These are phyloP conservation scores for Dipodascopsis uninucleata DNA, from an alignment of 805 yeast genomes.

Conservation along the genomic window DNA sequence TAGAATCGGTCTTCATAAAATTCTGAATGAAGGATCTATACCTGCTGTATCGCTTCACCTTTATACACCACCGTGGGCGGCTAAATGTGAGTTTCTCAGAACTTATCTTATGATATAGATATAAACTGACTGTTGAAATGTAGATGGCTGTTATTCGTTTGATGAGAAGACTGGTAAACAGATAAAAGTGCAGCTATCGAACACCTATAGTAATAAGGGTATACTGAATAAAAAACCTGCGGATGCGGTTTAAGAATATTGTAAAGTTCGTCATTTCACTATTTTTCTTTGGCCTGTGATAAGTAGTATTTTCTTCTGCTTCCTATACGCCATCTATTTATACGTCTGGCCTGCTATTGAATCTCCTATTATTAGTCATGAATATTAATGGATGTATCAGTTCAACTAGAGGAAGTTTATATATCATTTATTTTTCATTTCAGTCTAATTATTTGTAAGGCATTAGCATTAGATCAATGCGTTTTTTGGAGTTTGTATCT, in stretches of 20 bases:
- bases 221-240: constrained; percentile 21
- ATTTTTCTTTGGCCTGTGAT: too few relatives aligned
- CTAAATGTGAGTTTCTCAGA: constrained; percentile 50
- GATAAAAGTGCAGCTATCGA: constrained; percentile 42
- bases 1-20: constrained; percentile 61
- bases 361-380: too few relatives aligned
- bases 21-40: constrained; percentile 47
- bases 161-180: constrained; percentile 47
- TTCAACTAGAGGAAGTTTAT: too few relatives aligned
- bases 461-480: too few relatives aligned
- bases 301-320: too few relatives aligned
- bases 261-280: too few relatives aligned
- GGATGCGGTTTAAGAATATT: constrained; percentile 11
- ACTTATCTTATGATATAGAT: constrained; percentile 36
- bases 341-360: too few relatives aligned
- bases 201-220: constrained; percentile 62
- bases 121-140: background rate
- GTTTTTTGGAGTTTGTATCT: too few relatives aligned
- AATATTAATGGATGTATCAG: too few relatives aligned
- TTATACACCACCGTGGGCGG: constrained; percentile 74
- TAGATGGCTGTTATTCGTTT: constrained; percentile 39
- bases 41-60: constrained; percentile 63
- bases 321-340: too few relatives aligned
- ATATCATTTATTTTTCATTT: too few relatives aligned
- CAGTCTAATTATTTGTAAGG: too few relatives aligned